Percentiles rank a stretch among this genome's conserved stretches.
phyloP scores from a whole-genome alignment of 2,329 filamentous ascomycete species.

The Hymenotorrendiella dingleyae region DNA sequence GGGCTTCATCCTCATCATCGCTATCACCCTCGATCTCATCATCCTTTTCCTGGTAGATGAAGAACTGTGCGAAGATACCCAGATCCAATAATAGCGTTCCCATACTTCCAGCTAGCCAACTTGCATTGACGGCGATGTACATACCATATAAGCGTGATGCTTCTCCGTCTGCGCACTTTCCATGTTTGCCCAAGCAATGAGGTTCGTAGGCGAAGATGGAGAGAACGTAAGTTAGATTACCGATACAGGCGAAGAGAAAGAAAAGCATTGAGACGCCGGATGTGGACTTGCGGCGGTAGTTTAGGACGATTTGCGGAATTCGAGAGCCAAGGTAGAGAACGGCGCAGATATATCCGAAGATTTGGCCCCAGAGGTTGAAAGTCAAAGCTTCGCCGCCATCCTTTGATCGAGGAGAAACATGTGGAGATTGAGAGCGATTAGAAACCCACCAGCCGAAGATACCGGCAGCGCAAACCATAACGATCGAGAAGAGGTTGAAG shows the following conservation, averaged over 20 bases:
- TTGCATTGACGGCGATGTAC: conserved; percentile 85
- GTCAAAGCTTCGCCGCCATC: conserved; percentile 44
- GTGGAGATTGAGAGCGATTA: conserved; percentile 30
- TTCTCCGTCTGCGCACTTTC: conserved; percentile 59
- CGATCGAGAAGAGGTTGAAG: conserved; percentile 70
- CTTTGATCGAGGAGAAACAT: conserved; percentile 15
- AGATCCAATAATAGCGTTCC: conserved; percentile 82
- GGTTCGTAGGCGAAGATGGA: conserved; percentile 89
- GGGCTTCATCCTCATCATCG: too few species aligned
- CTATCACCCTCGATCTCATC: conserved; percentile 9
- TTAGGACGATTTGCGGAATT: conserved; percentile 84
- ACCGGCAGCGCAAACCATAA: conserved; percentile 80
- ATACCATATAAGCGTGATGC: conserved; percentile 60
- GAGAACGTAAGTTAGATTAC: conserved; percentile 88
- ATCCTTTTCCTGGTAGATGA: conserved; percentile 57
- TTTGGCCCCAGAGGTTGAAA: conserved; percentile 75
- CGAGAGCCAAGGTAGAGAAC: conserved; percentile 83
- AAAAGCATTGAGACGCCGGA: conserved; percentile 92
- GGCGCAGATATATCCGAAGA: conserved; percentile 92
- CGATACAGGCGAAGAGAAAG: conserved; percentile 93
- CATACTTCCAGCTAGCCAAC: conserved; percentile 84
- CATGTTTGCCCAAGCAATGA: conserved; percentile 43
- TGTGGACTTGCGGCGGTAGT: conserved; percentile 86
- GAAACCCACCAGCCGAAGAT: conserved; percentile 81
- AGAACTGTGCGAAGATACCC: conserved; percentile 86